Evolutionary conservation across 1,284 basidiomycete genomes (phyloP).

Genomic region (Wallemia hederae): DNA sequence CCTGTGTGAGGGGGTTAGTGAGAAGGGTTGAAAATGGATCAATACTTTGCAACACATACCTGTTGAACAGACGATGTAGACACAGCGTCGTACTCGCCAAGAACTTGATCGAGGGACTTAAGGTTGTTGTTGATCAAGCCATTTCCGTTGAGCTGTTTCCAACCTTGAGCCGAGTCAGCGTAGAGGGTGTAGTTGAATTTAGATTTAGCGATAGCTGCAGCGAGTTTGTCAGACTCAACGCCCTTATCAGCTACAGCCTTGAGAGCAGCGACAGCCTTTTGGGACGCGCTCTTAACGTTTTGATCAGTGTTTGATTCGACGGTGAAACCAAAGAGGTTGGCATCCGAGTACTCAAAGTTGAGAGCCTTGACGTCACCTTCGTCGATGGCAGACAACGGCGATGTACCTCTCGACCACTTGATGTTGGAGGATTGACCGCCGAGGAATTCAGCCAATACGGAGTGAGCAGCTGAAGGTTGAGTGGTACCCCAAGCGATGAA

Average conservation of each 20-base stretch:
- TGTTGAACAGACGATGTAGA: constrained; percentile 7
- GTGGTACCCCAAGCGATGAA: constrained; percentile 53
- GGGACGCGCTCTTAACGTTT: constrained; percentile 44
- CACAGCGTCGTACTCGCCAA: constrained; percentile 11
- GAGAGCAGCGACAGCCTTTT: constrained; percentile 27
- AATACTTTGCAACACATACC: constrained; percentile 12
- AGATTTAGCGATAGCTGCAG: constrained; percentile 29
- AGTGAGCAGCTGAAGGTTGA: constrained; percentile 20
- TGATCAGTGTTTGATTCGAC: constrained; percentile 38
- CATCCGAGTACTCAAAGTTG: constrained; percentile 64
- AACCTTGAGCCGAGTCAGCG: not conserved
- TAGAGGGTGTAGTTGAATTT: constrained; percentile 22
- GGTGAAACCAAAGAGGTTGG: constrained; percentile 49
- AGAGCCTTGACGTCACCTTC: constrained; percentile 32
- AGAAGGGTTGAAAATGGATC: not conserved
- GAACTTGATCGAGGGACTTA: constrained; percentile 11
- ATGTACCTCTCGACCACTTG: constrained; percentile 53
- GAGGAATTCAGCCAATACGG: constrained; percentile 42
- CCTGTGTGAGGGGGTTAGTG: constrained; percentile 4
- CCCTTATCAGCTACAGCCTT: constrained; percentile 46
- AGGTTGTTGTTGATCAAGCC: constrained; percentile 21
- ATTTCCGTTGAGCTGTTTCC: constrained; percentile 28
- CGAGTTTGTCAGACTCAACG: constrained; percentile 38
- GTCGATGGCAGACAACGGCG: constrained; percentile 25
- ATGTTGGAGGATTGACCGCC: constrained; percentile 32